phyloP scores from a whole-genome alignment of 1,284 basidiomycete genomes.

The Austropuccinia psidii region DNA sequence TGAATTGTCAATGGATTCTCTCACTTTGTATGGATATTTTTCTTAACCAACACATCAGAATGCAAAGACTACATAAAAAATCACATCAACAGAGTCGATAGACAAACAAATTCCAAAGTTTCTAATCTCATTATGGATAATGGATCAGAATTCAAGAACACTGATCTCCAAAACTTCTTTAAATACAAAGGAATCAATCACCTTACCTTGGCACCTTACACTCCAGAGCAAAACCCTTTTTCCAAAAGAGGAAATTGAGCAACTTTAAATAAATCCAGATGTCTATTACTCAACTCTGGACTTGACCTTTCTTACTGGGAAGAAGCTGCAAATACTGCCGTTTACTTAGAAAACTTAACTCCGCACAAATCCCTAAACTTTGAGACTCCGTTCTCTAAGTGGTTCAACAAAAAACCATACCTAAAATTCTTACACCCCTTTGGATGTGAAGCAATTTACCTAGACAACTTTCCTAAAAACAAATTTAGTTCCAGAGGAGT shows the following conservation, averaged over 20 bases:
- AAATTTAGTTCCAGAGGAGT: neutral
- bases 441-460: neutral
- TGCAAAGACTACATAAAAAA: neutral
- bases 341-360: neutral
- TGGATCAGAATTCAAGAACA: neutral
- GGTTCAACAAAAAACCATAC: neutral
- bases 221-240: slow-evolving; percentile 17
- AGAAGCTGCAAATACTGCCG: neutral
- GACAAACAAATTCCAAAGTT: neutral
- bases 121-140: neutral
- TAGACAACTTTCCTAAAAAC: neutral
- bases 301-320: neutral
- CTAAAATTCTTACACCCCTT: neutral
- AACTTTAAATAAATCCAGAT: neutral
- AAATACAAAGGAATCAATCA: neutral
- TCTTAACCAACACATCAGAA: neutral
- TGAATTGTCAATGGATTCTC: slow-evolving; percentile 3
- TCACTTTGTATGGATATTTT: slow-evolving; percentile 10
- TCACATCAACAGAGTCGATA: neutral
- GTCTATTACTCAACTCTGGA: neutral
- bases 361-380: neutral
- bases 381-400: neutral
- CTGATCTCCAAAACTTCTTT: neutral
- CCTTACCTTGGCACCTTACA: too few relatives aligned
- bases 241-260: neutral